Conservation (phyloP, 768 basidiomycete species). For the Gautieria morchelliformis region DNA sequence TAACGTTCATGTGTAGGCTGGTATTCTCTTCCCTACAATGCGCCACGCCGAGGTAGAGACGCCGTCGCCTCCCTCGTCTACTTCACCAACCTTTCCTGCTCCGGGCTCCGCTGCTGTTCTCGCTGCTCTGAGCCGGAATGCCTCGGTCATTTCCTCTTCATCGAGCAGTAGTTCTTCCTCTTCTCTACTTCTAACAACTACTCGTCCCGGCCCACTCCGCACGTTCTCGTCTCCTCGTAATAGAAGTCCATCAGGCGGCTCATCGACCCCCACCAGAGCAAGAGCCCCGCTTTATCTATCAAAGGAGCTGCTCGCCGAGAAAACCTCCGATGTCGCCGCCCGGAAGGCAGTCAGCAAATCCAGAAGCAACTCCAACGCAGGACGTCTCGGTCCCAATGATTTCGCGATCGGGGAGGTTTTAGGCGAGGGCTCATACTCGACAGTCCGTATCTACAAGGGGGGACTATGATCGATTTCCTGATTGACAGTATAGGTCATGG, state of each 20-base stretch:
- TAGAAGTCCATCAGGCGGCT: conserved; percentile 11
- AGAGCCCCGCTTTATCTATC: conserved; percentile 24
- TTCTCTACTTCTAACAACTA: conserved; percentile 31
- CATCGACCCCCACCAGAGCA: conserved; percentile 23
- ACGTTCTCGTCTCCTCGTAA: conserved; percentile 49
- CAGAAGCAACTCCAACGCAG: conserved; percentile 37
- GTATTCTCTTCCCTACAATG: not conserved
- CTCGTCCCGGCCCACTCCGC: conserved; percentile 39
- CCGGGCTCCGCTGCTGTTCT: conserved; percentile 22
- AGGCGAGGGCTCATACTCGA: conserved; percentile 78
- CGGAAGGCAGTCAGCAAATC: conserved; percentile 17
- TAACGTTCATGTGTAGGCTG: not conserved
- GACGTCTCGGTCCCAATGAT: conserved; percentile 42
- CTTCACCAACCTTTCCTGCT: not conserved
- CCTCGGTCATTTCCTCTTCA: conserved; percentile 60
- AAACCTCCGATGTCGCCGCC: conserved; percentile 8
- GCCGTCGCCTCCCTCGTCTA: not conserved
- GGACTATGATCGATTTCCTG: conserved; percentile 8
- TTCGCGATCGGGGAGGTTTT: conserved; percentile 67
- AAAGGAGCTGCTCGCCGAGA: conserved; percentile 13
- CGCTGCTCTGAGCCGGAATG: conserved; percentile 64
- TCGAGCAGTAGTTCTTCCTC: conserved; percentile 40
- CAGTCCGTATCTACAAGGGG: conserved; percentile 29
- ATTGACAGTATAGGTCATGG: conserved; percentile 39
- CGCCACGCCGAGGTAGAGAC: conserved; percentile 6